Base-by-base conservation (phyloP, 495 filamentous ascomycete genomes). In the Wilcoxina mikolae region DNA sequence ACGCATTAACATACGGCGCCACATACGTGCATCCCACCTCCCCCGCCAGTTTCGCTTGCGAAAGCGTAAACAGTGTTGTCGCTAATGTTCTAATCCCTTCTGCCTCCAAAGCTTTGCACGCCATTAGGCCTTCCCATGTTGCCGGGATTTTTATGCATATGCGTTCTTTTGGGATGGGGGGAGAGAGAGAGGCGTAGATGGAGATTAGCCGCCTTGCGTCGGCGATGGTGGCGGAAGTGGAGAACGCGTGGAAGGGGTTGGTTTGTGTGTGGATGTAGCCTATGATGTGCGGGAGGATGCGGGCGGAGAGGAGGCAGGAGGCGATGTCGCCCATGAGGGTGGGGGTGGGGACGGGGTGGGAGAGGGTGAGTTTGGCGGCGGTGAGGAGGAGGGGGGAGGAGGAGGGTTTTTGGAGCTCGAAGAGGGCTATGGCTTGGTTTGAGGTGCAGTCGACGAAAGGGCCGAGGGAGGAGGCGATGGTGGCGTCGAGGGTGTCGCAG, bases 361-460 rank as follows among this genome's bases (percentile, higher is more conserved):
- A 58, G 2, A 60, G 43, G 28, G 63, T 46, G 4, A 71, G 55
- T 0, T 25, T 58, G 25, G 73, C 57, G 3, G 77, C 73, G 33
- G 73, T 67, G 44, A 58, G 42, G n/a, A 83, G 67, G 12, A 79
- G 51, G 5, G 62, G 57, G 1, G 60, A 54, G 47, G 78, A 67
- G 17, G 72, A 54, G 5, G 72, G 70, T 26, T 76, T 76, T 20
- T 72, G 73, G 17, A 83, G 68, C 56, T 83, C 81, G 28, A 68
- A 64, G 58, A 73, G 75, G 41, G 75, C 74, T 59, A 82, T 82
- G 31, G 79, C 80, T 67, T 81, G 79, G 54, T 82, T 82, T 2
- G 79, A 81, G n/a, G 79, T 83, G 59, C 76, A 81, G 56, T 83
- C 78, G 18, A 72, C 69, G 57, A 82, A 83, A 0, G 76, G 78